These are phyloP conservation scores for Alisma plantagoaquatica DNA, from an alignment of 106 monocot genomes.

Conservation along the genomic window DNA sequence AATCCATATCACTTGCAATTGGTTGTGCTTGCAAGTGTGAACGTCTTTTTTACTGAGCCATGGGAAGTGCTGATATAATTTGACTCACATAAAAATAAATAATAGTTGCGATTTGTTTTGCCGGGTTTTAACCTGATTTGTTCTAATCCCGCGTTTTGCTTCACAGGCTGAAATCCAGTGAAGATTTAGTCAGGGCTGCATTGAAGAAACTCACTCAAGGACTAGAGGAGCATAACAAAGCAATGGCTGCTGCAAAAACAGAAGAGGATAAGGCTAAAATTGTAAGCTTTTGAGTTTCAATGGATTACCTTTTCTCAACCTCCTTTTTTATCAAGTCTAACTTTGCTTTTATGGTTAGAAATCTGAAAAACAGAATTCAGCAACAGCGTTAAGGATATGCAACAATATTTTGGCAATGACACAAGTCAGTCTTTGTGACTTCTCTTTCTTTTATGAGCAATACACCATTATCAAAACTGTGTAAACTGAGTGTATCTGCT, in stretches of 20 bases:
- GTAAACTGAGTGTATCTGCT: background rate
- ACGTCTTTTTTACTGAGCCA: too few relatives aligned
- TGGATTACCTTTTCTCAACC: background rate
- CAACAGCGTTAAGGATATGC: conserved; percentile 47
- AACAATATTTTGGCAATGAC: conserved; percentile 94
- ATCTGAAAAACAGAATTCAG: conserved; percentile 66
- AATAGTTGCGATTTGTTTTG: too few relatives aligned
- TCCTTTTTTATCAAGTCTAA: background rate
- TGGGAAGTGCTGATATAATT: too few relatives aligned
- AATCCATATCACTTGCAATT: too few relatives aligned
- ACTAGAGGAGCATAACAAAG: conserved; percentile 78
- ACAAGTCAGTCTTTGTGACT: conserved; percentile 32
- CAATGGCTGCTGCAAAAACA: conserved; percentile 59
- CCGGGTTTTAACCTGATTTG: too few relatives aligned
- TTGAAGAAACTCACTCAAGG: conserved; percentile 84
- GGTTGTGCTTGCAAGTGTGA: too few relatives aligned
- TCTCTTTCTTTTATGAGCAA: background rate
- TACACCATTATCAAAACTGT: background rate
- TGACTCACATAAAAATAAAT: too few relatives aligned
- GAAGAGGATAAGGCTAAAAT: conserved; percentile 72
- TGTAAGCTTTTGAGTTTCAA: conserved; percentile 32
- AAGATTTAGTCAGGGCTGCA: conserved; percentile 57
- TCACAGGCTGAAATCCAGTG: conserved; percentile 32
- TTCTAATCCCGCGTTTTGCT: background rate
- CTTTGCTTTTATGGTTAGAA: conserved; percentile 29